Base-by-base conservation (phyloP, 2,329 filamentous ascomycete species). In the Ophiostoma himal-ulmi region DNA sequence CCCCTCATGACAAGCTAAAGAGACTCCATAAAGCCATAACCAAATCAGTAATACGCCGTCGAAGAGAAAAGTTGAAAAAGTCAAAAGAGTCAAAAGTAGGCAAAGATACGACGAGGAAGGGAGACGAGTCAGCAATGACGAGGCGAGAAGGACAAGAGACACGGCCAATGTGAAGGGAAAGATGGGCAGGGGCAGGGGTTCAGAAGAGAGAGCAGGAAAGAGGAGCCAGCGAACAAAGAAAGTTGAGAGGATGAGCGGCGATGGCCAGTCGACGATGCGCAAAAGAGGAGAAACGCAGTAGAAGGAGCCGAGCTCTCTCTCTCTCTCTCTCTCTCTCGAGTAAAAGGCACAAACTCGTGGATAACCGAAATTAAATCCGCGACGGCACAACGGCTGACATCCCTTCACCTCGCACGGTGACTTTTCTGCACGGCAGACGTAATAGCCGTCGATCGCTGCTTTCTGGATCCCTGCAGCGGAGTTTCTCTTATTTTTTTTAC, bases 361-460 rank as follows among this genome's bases (percentile, higher is more conserved):
- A 22, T 26, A 26, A 11, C 54, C 26, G 54, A 26, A 22, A 60
- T 34, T 60, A 34, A 30, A 26, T 26, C 54, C 26, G 54, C 10
- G 54, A 60, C 52, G 26, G 52, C 48, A 30, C 22, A 62, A 62
- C 57, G 57, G 57, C 57, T 62, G 26, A 62, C 57, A 62, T 30
- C n/a, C n/a, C 57, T 62, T 10, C 52, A 10, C 52, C 20, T n/a
- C 22, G 57, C 57, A 62, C 26, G 26, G 57, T 34, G 57, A 62
- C 57, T 30, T 30, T 62, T 30, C 57, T 62, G 26, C 57, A 62
- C 57, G 57, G 57, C 26, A 62, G 57, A 34, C 57, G 57, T 34
- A 62, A 62, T 34, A 34, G 57, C 17, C 57, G 57, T 34, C 57
- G 57, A 62, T 62, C 57, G 57, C n/a, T 54, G 52, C 52, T 48